Conservation (phyloP, 1,284 basidiomycete species). For the Coriolopsis trogii region DNA sequence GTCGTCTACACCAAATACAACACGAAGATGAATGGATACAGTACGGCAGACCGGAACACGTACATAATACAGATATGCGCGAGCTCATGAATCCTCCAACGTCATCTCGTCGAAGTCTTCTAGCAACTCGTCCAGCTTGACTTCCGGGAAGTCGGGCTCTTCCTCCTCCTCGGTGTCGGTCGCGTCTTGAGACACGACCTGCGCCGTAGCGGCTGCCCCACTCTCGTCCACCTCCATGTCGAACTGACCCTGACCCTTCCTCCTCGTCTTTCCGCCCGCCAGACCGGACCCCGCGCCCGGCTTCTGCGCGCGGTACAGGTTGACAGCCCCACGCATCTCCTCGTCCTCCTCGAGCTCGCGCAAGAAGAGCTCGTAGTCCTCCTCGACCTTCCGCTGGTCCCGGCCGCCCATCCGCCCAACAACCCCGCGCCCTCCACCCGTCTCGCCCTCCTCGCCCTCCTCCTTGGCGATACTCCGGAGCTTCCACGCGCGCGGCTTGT, state of each 20-base stretch:
- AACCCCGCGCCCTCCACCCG: conserved; percentile 76
- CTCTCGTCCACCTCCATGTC: conserved; percentile 77
- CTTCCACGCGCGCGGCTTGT: conserved; percentile 84
- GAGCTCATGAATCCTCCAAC: conserved; percentile 43
- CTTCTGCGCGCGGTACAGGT: conserved; percentile 79
- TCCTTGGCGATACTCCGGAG: conserved; percentile 95
- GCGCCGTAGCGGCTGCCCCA: conserved; percentile 32
- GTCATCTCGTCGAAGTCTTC: conserved; percentile 92
- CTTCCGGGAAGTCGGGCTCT: conserved; percentile 92
- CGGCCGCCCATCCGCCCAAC: conserved; percentile 89
- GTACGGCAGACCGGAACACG: background rate
- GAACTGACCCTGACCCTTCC: conserved; percentile 55
- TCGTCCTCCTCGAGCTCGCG: conserved; percentile 96
- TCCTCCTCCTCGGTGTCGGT: conserved; percentile 65
- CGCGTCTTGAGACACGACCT: conserved; percentile 23
- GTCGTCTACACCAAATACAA: too few species aligned
- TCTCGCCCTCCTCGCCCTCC: conserved; percentile 81
- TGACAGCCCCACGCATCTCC: conserved; percentile 88
- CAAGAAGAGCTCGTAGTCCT: conserved; percentile 97
- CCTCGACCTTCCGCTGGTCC: conserved; percentile 92
- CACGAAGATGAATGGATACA: too few species aligned
- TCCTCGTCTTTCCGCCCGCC: conserved; percentile 51
- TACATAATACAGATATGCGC: background rate
- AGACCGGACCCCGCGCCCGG: conserved; percentile 50
- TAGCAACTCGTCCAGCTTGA: conserved; percentile 86